phyloP scores from a whole-genome alignment of 1,284 basidiomycete genomes.

The Puccinia horiana region DNA sequence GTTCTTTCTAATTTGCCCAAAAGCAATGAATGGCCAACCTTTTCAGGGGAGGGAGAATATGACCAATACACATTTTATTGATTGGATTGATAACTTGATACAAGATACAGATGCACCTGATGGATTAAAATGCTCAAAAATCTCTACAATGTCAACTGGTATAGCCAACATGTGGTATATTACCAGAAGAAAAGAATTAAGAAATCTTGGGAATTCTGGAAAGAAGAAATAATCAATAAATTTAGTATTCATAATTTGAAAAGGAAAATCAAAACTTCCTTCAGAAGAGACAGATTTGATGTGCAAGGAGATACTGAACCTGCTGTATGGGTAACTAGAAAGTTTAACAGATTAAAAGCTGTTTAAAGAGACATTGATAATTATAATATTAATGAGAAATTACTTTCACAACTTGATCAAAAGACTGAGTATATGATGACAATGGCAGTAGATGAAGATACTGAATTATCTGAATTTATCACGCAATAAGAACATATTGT shows the following conservation, averaged over 20 bases:
- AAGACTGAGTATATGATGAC: not conserved
- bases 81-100: constrained; percentile 4
- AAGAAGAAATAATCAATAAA: not conserved
- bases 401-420: not conserved
- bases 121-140: not conserved
- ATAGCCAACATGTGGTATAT: not conserved
- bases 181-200: not conserved
- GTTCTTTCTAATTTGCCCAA: not conserved
- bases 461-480: not conserved
- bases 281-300: not conserved
- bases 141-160: not conserved
- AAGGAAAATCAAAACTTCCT: not conserved
- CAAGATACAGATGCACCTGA: not conserved
- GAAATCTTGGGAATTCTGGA: not conserved
- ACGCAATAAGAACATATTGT: not conserved
- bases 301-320: not conserved
- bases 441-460: not conserved
- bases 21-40: not conserved
- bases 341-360: not conserved
- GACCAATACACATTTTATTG: not conserved
- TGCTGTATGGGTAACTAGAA: not conserved
- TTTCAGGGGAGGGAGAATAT: not conserved
- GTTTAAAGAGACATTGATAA: not conserved
- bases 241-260: not conserved
- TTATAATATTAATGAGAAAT: not conserved